Base-by-base conservation (phyloP, 192 early-diverging fungal species). In the Backusella luteola region DNA sequence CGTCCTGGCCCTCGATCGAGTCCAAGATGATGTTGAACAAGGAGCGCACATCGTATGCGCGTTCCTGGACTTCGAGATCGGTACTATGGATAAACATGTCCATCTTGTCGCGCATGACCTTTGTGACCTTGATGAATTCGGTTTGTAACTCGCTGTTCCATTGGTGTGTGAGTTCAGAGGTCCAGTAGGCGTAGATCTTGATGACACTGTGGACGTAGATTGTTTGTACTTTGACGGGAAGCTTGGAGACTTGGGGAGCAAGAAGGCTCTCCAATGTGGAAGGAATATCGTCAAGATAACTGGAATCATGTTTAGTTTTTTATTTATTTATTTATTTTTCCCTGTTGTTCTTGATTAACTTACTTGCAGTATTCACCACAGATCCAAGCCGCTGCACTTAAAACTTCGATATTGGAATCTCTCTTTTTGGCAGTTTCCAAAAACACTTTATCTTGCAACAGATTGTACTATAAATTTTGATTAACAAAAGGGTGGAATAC, bases 301-400 rank as follows among this genome's bases (percentile, higher is more conserved):
- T 82, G 12, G 8, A 26, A 14, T 14, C 9, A 67, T 12, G 66
- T 3, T 63, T 67, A 88, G 56, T 75, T 63, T 73, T 17, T 79
- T 74, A 6, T 21, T 26, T n/a, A n/a, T 56, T 29, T 66, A 36
- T 74, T 76, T 29, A 1, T 1, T 29, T 74, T 76, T 14, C 3
- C 32, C 32, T 32, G 32, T 3, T 32, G 32, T 32, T 32, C 32
- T 32, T 32, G 32, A 32, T 3, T 3, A 32, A 89, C 66, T 67
- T 89, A 87, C 68, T 84, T 77, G 76, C 91, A 92, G 77, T 95
- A 99, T 80, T 98, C 98, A 66, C 96, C 96, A 46, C 91, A 84
- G 34, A 98, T 90, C 90, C 95, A 99, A 8, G 96, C 95, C 6
- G 98, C 96, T 35, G 93, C 96, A 39, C 90, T 89, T 19, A 99